A percentile compares a stretch with the other conserved stretches of the same genome.
phyloP scores from a whole-genome alignment of 2,329 filamentous ascomycete species.

The Aspergillus pseudonomiae region DNA sequence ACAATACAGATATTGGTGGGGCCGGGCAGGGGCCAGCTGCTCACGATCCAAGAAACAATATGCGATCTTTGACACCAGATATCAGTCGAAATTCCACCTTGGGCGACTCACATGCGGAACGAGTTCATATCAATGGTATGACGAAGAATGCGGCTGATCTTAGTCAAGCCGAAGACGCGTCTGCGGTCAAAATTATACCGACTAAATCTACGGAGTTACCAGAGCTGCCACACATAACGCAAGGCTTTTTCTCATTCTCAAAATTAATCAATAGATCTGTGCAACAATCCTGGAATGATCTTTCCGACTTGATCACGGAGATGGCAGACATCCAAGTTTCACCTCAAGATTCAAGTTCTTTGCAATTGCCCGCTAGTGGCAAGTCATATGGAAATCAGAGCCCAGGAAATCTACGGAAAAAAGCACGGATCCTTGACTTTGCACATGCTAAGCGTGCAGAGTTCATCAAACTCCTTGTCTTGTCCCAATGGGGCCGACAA shows the following conservation, averaged over 20 bases:
- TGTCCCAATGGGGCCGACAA: constrained; percentile 86
- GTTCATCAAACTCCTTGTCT: constrained; percentile 90
- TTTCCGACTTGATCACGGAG: constrained; percentile 70
- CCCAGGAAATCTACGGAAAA: constrained; percentile 72
- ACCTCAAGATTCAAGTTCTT: constrained; percentile 39
- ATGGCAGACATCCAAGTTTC: constrained; percentile 70
- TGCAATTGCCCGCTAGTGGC: constrained; percentile 26
- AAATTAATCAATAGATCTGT: constrained; percentile 76
- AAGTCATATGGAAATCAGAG: constrained; percentile 40
- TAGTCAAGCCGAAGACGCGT: constrained; percentile 15
- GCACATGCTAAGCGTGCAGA: constrained; percentile 77
- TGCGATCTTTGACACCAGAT: constrained; percentile 18
- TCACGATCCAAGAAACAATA: constrained; percentile 30
- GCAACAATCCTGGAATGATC: constrained; percentile 78
- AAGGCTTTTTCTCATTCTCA: constrained; percentile 75
- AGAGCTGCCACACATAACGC: constrained; percentile 68
- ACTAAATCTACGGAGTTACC: constrained; percentile 41
- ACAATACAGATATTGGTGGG: constrained; percentile 36
- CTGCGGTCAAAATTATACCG: constrained; percentile 5
- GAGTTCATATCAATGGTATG: constrained; percentile 32
- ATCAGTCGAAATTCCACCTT: constrained; percentile 20
- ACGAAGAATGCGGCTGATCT: constrained; percentile 16
- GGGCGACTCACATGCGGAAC: constrained; percentile 26
- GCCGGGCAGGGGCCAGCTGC: constrained; percentile 26
- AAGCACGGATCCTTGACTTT: constrained; percentile 73